Base-by-base conservation (phyloP, 768 basidiomycete species). In the Coprinopsis sp. region DNA sequence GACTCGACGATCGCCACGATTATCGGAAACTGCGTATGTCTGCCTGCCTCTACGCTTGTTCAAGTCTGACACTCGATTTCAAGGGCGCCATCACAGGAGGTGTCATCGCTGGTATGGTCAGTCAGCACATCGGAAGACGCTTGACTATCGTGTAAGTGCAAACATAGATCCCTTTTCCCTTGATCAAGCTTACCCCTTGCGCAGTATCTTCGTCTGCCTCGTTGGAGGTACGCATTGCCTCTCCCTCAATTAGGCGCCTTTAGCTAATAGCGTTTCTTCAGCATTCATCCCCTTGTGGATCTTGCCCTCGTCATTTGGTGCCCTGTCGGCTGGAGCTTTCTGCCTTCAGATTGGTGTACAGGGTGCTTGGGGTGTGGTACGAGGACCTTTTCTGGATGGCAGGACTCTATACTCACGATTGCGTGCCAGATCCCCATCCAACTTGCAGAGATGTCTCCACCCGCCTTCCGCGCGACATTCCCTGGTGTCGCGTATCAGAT, bases 341-440 rank as follows among this genome's bases (percentile, higher is more conserved):
- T 91, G 78, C 54, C 70, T 91, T 13, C 91, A 93, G 58, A 79
- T 89, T 53, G 89, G 88, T 41, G 88, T 94, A 0, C 92, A 95
- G 61, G 91, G 90, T 2, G 91, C 89, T 29, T 91, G 88, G 87
- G 89, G 89, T 55, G 83, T 90, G 10, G 87, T 90, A 58, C 53
- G 84, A 61, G 70, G 71, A 11, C 13, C 70, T 73, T 52, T 74
- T 70, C 54, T 68, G 77, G 33, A 66, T 66, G 18, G 10, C 29
- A 8, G 7, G 6, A n/a, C 14, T 18, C 16, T 16, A 24, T 39
- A 78, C 59, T 59, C 74, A n/a, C n/a, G n/a, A n/a, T n/a, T n/a
- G n/a, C n/a, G n/a, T n/a, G n/a, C n/a, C 49, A 74, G 72, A 71
- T 76, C 46, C 90, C 91, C 2, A 85, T 91, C 55, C 86, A 84